Base-by-base conservation (phyloP, 306 rosid genomes). In the Cajanus cajan region DNA sequence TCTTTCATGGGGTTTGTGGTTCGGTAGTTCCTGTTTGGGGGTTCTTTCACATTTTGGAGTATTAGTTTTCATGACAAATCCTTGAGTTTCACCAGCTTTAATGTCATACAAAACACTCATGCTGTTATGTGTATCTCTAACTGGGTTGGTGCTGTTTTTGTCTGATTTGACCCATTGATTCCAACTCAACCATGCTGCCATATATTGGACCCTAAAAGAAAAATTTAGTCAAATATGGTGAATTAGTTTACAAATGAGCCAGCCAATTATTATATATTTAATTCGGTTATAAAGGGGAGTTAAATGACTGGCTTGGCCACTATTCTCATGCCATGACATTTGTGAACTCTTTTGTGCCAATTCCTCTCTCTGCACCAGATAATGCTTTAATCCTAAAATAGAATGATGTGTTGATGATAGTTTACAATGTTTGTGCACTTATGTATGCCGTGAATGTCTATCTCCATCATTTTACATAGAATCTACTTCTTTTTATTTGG, bases 101-200 rank as follows among this genome's bases (percentile, higher is more conserved):
- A 16, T 43, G 18, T 82, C 19, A 24, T 36, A 13, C 19, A 28
- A 45, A 77, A 67, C 31, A 21, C 47, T 48, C 22, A 76, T 50
- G 24, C 22, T 37, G 1, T 14, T 59, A 47, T 25, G 37, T 61
- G 34, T 19, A 65, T 1, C 24, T 68, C 34, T 68, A 34, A 36
- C 37, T 36, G 40, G 33, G 51, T 50, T 51, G 39, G 61, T 39
- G 45, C 40, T 1, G 28, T 57, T 34, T 16, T 63, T 24, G 9
- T 33, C 16, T 48, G 65, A 67, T 5, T 74, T 48, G 40, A 39
- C 63, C n/a, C 41, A 15, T 82, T 68, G 41, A 31, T 78, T 68
- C 45, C 43, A 48, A 69, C 54, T 62, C 43, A 16, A 10, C 28
- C 45, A 43, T 81, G 34, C 55, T 28, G 13, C 19, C 47, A 66